Evolutionary conservation across 192 early-diverging fungal species (phyloP).

Genomic region (Mortierella antarctica): DNA sequence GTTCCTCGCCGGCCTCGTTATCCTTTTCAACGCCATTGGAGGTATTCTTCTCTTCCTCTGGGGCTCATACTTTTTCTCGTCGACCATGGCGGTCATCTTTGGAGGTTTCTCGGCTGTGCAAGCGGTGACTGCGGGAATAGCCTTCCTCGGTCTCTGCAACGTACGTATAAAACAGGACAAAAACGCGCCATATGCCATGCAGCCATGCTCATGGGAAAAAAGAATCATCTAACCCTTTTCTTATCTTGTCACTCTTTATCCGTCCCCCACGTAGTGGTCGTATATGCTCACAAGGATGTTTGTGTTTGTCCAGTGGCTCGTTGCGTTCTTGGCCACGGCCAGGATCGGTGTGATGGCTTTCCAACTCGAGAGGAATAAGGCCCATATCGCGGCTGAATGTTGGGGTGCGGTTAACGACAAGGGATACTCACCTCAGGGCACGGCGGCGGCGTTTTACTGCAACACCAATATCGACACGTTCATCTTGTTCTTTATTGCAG

Average conservation of each 20-base stretch:
- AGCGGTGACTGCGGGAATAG: slow-evolving; percentile 30
- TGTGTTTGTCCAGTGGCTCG: slow-evolving; percentile 38
- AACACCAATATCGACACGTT: slow-evolving; percentile 42
- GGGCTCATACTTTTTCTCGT: slow-evolving; percentile 46
- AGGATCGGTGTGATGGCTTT: slow-evolving; percentile 47
- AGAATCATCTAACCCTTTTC: not conserved
- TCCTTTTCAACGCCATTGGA: slow-evolving; percentile 33
- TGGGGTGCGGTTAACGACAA: slow-evolving; percentile 47
- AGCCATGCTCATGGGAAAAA: not conserved
- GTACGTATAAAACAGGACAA: slow-evolving; percentile 1
- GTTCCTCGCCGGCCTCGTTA: slow-evolving; percentile 30
- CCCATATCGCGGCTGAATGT: slow-evolving; percentile 23
- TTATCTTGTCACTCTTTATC: not conserved
- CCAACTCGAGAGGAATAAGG: slow-evolving; percentile 41
- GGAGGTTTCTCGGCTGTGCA: slow-evolving; percentile 42
- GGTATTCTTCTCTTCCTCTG: slow-evolving; percentile 43
- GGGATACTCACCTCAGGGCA: slow-evolving; percentile 41
- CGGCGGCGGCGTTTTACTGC: slow-evolving; percentile 45
- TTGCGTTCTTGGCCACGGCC: slow-evolving; percentile 32
- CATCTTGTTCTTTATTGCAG: slow-evolving; percentile 40
- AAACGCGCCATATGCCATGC: too few species aligned
- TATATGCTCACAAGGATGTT: slow-evolving; percentile 54
- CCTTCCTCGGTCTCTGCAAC: slow-evolving; percentile 49
- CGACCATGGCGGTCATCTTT: slow-evolving; percentile 43
- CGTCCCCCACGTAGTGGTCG: slow-evolving; percentile 33